Conservation (phyloP, 2,329 filamentous ascomycete genomes). For the Dactylellina parvicollis region DNA sequence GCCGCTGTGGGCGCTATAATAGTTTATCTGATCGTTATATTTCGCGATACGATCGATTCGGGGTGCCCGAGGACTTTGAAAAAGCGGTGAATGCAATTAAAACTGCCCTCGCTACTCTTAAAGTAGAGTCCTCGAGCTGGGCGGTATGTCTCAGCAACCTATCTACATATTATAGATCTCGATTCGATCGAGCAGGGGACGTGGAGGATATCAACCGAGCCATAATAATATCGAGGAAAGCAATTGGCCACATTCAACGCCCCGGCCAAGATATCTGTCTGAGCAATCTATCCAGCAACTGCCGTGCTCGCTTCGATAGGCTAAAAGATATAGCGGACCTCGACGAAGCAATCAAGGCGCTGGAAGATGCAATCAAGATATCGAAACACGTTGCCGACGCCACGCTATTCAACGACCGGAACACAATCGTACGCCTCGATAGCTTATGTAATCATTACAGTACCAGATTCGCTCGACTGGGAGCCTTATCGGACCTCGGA, state of each 20-base stretch:
- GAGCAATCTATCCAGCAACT: conserved; percentile 3
- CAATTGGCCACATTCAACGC: neutral
- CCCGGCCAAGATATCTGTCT: neutral
- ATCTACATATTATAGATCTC: neutral
- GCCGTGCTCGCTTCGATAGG: neutral
- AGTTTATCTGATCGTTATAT: neutral
- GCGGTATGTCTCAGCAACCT: neutral
- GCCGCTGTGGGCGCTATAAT: neutral
- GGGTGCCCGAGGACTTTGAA: neutral
- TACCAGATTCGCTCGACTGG: neutral
- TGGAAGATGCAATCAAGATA: neutral
- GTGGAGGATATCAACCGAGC: neutral
- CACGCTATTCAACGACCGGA: neutral
- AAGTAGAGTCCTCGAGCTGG: neutral
- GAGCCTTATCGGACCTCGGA: neutral
- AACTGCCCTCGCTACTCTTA: neutral
- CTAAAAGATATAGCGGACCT: conserved; percentile 1
- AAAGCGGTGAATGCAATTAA: neutral
- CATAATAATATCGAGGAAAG: neutral
- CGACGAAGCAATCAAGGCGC: neutral
- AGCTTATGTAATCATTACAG: conserved; percentile 1
- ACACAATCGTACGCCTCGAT: neutral
- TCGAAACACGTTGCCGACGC: neutral
- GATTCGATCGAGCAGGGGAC: neutral
- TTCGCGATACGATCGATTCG: neutral